Percentiles rank a stretch among this genome's conserved stretches.
These are phyloP conservation scores for Annulohypoxylon bovei DNA, from an alignment of 495 filamentous ascomycete genomes.

Conservation along the genomic window DNA sequence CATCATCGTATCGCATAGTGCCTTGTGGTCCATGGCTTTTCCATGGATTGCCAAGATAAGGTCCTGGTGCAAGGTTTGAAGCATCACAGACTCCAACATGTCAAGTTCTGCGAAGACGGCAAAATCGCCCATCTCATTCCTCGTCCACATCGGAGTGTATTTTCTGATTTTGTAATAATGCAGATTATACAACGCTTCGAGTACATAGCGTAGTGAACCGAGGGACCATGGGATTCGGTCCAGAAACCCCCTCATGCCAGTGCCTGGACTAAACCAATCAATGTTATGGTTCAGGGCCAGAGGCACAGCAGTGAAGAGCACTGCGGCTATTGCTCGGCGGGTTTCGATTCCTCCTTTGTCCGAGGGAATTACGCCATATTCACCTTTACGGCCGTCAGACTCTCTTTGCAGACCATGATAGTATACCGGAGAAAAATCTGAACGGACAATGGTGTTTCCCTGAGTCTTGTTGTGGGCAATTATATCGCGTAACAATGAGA, in stretches of 20 bases:
- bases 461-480: constrained; percentile 16
- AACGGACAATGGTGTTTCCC: background rate
- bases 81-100: too few relatives aligned
- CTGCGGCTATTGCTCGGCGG: constrained; percentile 11
- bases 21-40: background rate
- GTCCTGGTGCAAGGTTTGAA: constrained; percentile 23
- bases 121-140: too few relatives aligned
- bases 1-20: background rate
- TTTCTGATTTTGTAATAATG: too few relatives aligned
- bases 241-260: background rate
- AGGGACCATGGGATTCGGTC: background rate
- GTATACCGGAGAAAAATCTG: constrained; percentile 43
- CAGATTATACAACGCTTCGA: background rate
- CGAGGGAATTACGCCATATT: constrained; percentile 35
- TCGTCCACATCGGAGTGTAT: too few relatives aligned
- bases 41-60: constrained; percentile 31
- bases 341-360: constrained; percentile 19
- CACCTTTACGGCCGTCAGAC: constrained; percentile 10
- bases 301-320: constrained; percentile 1
- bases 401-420: constrained; percentile 9
- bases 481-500: constrained; percentile 5
- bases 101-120: too few relatives aligned
- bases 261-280: constrained; percentile 35
- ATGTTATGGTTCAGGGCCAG: constrained; percentile 10
- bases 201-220: background rate